phyloP scores from a whole-genome alignment of 148 eudicot genomes.

The Rhododendron molle region DNA sequence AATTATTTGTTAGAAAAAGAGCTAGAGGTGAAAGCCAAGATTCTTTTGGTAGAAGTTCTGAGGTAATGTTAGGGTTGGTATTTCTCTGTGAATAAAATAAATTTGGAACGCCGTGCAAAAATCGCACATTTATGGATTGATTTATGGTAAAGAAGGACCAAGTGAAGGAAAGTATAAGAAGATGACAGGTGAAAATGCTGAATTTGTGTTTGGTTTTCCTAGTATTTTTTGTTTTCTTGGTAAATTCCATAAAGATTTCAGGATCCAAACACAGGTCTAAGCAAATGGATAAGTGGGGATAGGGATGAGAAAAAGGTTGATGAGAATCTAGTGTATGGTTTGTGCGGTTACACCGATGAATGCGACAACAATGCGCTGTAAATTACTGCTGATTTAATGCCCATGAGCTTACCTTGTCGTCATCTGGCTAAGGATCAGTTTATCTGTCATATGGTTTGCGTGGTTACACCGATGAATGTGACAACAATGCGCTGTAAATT shows the following conservation, averaged over 20 bases:
- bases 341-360: not conserved
- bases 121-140: not conserved
- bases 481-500: not conserved
- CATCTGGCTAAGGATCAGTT: not conserved
- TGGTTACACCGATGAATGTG: not conserved
- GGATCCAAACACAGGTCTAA: not conserved
- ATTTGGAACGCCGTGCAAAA: not conserved
- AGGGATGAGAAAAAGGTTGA: constrained; percentile 1
- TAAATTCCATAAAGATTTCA: not conserved
- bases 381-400: not conserved
- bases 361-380: not conserved
- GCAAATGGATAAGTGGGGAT: not conserved
- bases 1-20: not conserved
- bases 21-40: not conserved
- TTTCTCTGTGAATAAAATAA: not conserved
- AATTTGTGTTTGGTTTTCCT: not conserved
- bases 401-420: not conserved
- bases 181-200: not conserved
- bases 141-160: not conserved
- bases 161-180: not conserved
- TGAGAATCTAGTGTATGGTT: constrained; percentile 3
- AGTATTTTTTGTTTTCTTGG: not conserved
- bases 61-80: not conserved
- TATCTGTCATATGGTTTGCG: not conserved
- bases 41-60: not conserved